Evolutionary conservation across 2,329 filamentous ascomycete genomes (phyloP), one percentile per base, ranked within the genome.

Genomic region (Penicillium sp.): DNA sequence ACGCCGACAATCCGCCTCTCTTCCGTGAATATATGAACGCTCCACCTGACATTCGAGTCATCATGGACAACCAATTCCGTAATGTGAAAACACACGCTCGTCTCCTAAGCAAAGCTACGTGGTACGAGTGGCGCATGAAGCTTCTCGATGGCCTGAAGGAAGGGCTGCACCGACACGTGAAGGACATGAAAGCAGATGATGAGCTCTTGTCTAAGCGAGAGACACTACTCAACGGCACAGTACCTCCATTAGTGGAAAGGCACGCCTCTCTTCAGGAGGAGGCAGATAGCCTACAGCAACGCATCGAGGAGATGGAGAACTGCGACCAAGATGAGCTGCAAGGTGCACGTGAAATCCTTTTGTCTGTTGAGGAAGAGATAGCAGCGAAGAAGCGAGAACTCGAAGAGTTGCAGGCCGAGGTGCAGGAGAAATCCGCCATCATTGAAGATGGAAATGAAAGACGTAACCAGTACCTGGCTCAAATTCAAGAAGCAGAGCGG

Each of bases 71-170:
- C 56, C 90, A 97, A 65, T 93, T 98, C 76, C 93, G 95, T 68
- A 96, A 97, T 62, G 86, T 95, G 68, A 97, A 96, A 74, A 90
- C 89, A 0, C 87, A 95, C 66, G 89, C 91, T 12, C 82, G 93
- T 26, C 77, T 96, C 11, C 76, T 90, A 44, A 96, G 91, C 72
- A 96, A 96, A 66, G 89, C 88, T 48, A 90, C 93, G 75, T 98
- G 93, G 93, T 98, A 98, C 66, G 86, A 91, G 62, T 98, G 93
- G 93, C 85, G 93, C 36, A 91, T 88, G 77, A 91, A 93, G 61
- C 78, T 97, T 25, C 83, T 87, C 28, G 78, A 90, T 47, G 86
- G 88, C 13, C 77, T 98, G 34, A 90, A 86, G 63, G 84, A 89
- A 58, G 90, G 88, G 3, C 79, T 97, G 3, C 68, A 86, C 46